Evolutionary conservation across 2,329 filamentous ascomycete species (phyloP), one percentile per base, ranked within the genome.

Genomic region (Amesomyces nigricolor): DNA sequence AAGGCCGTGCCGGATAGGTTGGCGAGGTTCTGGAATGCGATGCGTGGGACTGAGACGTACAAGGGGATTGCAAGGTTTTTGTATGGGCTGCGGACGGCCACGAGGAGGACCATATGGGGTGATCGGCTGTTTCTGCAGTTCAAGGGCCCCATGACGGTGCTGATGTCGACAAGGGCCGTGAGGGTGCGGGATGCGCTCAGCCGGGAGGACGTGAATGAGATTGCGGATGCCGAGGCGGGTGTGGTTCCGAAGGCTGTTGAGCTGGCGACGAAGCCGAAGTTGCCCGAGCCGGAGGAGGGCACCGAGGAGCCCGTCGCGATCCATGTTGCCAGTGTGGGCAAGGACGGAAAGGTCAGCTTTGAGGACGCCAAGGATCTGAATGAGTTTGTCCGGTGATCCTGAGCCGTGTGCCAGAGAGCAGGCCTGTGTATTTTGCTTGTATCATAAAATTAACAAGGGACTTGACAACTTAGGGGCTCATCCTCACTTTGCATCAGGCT

Each of bases 121-220:
- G 94, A 99, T 68, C 76, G 92, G 72, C 77, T 97, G 26, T 97
- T 97, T 72, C 75, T 99, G 32, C 88, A 89, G 66, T 96, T 99
- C 68, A 81, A 86, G 54, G 94, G 94, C 0, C 94, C 94, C 2
- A 82, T 82, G 5, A 96, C 88, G 2, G 81, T 99, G 47, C 78
- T 97, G 43, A 76, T 99, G 65, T 95, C 95, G 61, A 95, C 90
- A 51, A 83, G 92, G n/a, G 91, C 86, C 13, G 82, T 89, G 19
- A 80, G 87, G 14, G 74, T 95, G 43, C 84, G 82, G 51, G 92
- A 99, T 61, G 81, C 88, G 2, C 75, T 99, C 61, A 89, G 86
- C 4, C 77, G 79, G 29, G 81, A 85, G 48, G 86, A 99, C 62
- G 82, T 97, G 54, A 91, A 95, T 63, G 94, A 97, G 72, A 88